Evolutionary conservation across 208 protist genomes (phyloP).

Genomic region (Borovskyia barvae): DNA sequence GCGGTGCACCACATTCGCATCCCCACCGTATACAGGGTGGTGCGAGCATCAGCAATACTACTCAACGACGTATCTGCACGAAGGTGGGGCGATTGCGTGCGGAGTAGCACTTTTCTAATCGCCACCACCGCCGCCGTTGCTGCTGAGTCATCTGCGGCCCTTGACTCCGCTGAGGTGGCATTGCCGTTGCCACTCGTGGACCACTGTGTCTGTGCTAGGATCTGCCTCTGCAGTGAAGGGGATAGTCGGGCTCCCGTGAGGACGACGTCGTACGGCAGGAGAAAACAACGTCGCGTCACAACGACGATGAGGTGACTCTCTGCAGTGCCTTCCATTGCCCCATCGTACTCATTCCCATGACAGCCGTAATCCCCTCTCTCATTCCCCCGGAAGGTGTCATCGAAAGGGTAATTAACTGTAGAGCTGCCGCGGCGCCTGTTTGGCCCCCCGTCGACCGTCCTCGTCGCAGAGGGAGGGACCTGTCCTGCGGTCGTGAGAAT

Average conservation of each 20-base stretch:
- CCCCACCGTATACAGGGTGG: constrained; percentile 1
- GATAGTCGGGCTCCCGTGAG: constrained; percentile 63
- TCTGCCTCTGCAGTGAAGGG: constrained; percentile 31
- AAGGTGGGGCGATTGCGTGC: too few species aligned
- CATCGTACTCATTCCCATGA: constrained; percentile 2
- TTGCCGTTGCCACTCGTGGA: not conserved
- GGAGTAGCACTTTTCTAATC: constrained; percentile 14
- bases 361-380: not conserved
- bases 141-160: not conserved
- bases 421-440: too few species aligned
- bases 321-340: not conserved
- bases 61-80: too few species aligned
- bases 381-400: too few species aligned
- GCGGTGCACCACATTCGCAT: constrained; percentile 12
- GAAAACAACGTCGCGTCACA: constrained; percentile 50
- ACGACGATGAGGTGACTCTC: constrained; percentile 45
- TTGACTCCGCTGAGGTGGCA: not conserved
- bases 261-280: constrained; percentile 58
- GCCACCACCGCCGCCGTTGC: constrained; percentile 4
- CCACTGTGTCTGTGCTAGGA: constrained; percentile 43
- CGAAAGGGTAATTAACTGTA: not conserved
- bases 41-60: too few species aligned
- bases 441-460: not conserved
- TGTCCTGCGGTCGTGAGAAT: constrained; percentile 9
- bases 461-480: too few species aligned